Base-by-base conservation (phyloP, 176 grass and related monocot genomes). In the Elymus sibiricus region DNA sequence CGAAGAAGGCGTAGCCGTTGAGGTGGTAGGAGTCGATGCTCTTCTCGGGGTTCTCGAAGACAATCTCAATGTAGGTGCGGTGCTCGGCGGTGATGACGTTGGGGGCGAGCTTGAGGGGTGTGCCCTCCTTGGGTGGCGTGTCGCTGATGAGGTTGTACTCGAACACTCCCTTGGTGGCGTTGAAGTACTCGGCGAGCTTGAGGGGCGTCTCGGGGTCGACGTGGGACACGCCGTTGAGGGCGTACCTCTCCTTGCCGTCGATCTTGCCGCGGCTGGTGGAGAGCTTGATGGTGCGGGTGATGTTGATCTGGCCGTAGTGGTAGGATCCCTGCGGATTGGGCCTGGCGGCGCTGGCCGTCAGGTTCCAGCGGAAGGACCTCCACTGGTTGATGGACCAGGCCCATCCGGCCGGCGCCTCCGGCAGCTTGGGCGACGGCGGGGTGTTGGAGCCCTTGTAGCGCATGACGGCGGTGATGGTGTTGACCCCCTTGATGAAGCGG, bases 321-420 rank as follows among this genome's bases (percentile, higher is more conserved):
- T 98, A 98, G 1, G 96, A 98, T 0, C 96, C 96, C 92, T 98
- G 96, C 29, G 96, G 96, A 81, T 98, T 98, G 74, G 96, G 96
- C 21, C 96, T 79, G 29, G 96, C 96, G 26, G 96, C 96, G 74
- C 96, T 98, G 12, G 96, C 93, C 39, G 93, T 98, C 46, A 98
- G 89, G 86, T 98, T 98, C 96, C 96, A 98, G 21, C 91, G 85
- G 88, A 98, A 95, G 5, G 96, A 92, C 32, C 93, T 89, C 93
- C 88, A 94, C 73, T 98, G 96, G 88, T 92, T 98, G 76, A 98
- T 47, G 17, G 93, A 98, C 96, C 96, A 95, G 2, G 91, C 92
- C 96, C 96, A 98, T 3, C 92, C 96, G 78, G 24, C 60, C 9
- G 93, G 93, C 4, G 64, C 74, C 78, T 94, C 85, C 46, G 93